Conservation (phyloP, 768 basidiomycete genomes). For the Cystofilobasidium capitatum region DNA sequence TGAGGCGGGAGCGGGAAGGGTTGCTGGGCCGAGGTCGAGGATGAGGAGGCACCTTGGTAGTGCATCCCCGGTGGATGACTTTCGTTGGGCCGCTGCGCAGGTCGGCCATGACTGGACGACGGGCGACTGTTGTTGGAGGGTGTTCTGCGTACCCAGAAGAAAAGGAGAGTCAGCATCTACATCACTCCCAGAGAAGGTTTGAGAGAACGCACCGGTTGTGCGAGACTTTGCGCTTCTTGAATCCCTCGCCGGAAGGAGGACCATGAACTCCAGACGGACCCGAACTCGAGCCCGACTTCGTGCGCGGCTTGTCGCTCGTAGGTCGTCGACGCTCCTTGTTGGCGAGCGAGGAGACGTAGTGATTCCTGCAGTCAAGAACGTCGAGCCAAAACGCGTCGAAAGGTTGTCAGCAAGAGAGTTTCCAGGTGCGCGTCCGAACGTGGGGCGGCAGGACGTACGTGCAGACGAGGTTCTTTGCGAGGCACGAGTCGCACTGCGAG, state of each 20-base stretch:
- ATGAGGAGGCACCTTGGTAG: too few species aligned
- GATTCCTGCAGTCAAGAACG: constrained; percentile 37
- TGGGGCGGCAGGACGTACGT: constrained; percentile 62
- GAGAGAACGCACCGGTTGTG: constrained; percentile 1
- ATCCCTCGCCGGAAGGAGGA: background rate
- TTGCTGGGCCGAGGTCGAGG: too few species aligned
- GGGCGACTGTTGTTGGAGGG: too few species aligned
- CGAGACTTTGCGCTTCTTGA: constrained; percentile 1
- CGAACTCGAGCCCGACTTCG: constrained; percentile 38
- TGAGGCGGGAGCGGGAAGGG: background rate
- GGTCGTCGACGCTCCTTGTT: constrained; percentile 27
- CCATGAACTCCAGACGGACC: too few species aligned
- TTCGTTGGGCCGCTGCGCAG: too few species aligned
- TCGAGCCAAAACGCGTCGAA: constrained; percentile 41
- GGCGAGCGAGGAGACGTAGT: constrained; percentile 30
- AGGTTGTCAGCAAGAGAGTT: constrained; percentile 22
- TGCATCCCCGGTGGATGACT: too few species aligned
- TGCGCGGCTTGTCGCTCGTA: constrained; percentile 18
- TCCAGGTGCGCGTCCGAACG: constrained; percentile 36
- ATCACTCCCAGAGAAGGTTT: too few species aligned
- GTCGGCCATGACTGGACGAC: too few species aligned
- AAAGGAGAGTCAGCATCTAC: too few species aligned
- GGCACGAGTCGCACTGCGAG: constrained; percentile 55
- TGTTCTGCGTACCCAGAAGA: too few species aligned
- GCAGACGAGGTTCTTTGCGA: constrained; percentile 82